Evolutionary conservation across 441 rosid genomes (phyloP).

Genomic region (Viola pubescens): DNA sequence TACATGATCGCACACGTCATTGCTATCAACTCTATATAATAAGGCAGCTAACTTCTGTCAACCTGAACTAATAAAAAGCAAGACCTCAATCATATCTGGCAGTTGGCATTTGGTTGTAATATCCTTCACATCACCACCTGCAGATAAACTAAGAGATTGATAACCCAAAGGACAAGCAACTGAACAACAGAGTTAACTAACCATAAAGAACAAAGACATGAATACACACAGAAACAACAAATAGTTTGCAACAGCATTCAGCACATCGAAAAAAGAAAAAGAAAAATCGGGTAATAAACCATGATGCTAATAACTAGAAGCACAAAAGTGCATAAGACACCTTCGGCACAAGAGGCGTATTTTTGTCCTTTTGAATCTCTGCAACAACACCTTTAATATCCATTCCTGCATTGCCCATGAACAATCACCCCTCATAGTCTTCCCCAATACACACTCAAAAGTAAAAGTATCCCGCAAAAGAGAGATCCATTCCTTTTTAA

Average conservation of each 20-base stretch:
- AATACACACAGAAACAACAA: not conserved
- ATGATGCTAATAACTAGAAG: constrained; percentile 9
- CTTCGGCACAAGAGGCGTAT: constrained; percentile 79
- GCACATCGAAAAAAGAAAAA: constrained; percentile 7
- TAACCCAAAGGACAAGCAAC: constrained; percentile 23
- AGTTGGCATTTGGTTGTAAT: constrained; percentile 50
- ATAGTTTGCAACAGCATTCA: constrained; percentile 2
- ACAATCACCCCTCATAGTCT: constrained; percentile 29
- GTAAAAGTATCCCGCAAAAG: constrained; percentile 1
- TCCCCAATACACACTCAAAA: constrained; percentile 12
- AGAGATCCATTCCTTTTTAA: not conserved
- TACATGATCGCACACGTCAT: not conserved
- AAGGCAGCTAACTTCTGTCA: constrained; percentile 10
- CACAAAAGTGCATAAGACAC: constrained; percentile 35
- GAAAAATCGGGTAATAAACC: not conserved
- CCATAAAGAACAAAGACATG: not conserved
- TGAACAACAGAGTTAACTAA: not conserved
- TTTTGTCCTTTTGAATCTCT: constrained; percentile 73
- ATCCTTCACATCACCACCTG: constrained; percentile 91
- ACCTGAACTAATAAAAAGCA: constrained; percentile 12
- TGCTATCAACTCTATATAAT: not conserved
- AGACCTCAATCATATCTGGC: constrained; percentile 80
- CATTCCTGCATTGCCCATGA: constrained; percentile 72
- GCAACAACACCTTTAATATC: constrained; percentile 93
- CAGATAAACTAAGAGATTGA: constrained; percentile 42